Base-by-base conservation (phyloP, 225 moss, liverwort and hornwort genomes). In the Anthoceros angustus region DNA sequence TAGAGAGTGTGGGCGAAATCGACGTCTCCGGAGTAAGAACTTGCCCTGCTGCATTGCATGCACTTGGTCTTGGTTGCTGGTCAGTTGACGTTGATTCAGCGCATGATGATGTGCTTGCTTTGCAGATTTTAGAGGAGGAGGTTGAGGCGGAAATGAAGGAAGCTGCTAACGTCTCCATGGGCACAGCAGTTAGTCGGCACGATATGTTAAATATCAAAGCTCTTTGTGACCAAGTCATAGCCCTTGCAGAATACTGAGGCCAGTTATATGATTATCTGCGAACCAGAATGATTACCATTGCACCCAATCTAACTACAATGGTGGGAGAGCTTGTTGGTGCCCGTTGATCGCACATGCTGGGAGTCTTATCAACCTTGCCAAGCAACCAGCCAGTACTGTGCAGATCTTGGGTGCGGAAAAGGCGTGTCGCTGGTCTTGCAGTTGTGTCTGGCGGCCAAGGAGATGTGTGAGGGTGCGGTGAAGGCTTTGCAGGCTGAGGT, bases 351-450 rank as follows among this genome's bases (percentile, higher is more conserved):
- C 89, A 4, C 89, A 87, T 45, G 92, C 89, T 0, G 89, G 92
- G 60, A 89, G 89, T 70, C 76, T 93, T 43, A 79, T 89, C 49
- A 89, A 82, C 24, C 71, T 93, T 67, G 83, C 92, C 2, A 93
- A 93, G 21, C 80, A 80, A 16, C 92, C 92, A 9, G 92, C 92
- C 0, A 89, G 92, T 66, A 93, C 86, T 6, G 85, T 93, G n/a
- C 92, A 93, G 65, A 93, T 89, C 64, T 77, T 93, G 64, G 92
- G 92, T 63, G 92, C 92, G 2, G 89, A 93, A 62, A 93, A 93
- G 80, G 80, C 74, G 63, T 40, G 0, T 45, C 42, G 41, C 18
- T 46, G 14, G 43, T 32, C 15, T 26, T 20, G n/a, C 23, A 1
- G 16, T 55, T 55, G 18, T 15, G 55, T n/a, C n/a, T n/a, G n/a